phyloP scores from a whole-genome alignment of 306 rosid species.

The Cicer pinnatifidum region DNA sequence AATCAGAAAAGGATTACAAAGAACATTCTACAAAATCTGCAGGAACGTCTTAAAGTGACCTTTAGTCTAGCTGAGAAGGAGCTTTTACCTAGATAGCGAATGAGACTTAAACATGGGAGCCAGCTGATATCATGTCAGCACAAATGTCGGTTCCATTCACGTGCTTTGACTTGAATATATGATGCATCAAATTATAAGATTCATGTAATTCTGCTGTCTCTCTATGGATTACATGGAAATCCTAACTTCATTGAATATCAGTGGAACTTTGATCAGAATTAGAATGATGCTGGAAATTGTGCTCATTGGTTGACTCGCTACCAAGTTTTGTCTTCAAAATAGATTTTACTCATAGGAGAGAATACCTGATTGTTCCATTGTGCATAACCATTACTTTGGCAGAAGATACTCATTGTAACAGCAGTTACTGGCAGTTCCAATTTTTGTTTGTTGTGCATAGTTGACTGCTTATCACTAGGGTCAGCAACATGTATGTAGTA shows the following conservation, averaged over 20 bases:
- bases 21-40: conserved; percentile 67
- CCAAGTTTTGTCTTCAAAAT: conserved; percentile 29
- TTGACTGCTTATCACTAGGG: conserved; percentile 34
- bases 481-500: conserved; percentile 4
- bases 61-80: conserved; percentile 75
- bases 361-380: conserved; percentile 30
- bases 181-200: conserved; percentile 31
- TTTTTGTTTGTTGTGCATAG: conserved; percentile 35
- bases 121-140: conserved; percentile 37
- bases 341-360: conserved; percentile 36
- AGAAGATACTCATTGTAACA: conserved; percentile 35
- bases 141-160: conserved; percentile 23
- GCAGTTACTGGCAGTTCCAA: conserved; percentile 22
- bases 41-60: conserved; percentile 55
- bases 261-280: conserved; percentile 21
- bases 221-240: conserved; percentile 32
- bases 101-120: conserved; percentile 36
- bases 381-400: conserved; percentile 38
- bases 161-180: conserved; percentile 29
- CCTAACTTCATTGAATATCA: conserved; percentile 14
- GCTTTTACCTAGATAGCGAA: conserved; percentile 54
- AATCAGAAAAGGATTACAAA: conserved; percentile 85
- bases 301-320: conserved; percentile 26
- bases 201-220: conserved; percentile 10
- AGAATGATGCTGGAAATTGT: conserved; percentile 25